Conservation (phyloP, 306 rosid genomes). For the Castanospermum australe region DNA sequence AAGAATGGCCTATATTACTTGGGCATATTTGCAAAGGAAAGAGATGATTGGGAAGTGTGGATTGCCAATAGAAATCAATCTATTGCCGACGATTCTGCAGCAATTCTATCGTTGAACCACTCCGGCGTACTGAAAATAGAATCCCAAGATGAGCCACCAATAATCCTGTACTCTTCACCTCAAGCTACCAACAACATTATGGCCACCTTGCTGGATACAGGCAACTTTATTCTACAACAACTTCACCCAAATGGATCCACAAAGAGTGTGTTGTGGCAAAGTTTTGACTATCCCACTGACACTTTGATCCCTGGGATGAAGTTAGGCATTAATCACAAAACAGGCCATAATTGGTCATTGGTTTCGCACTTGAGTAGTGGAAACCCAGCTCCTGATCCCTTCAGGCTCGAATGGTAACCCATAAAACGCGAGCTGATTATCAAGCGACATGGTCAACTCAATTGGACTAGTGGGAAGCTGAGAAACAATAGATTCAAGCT, state of each 20-base stretch:
- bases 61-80: background rate
- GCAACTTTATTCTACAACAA: background rate
- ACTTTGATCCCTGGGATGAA: background rate
- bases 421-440: background rate
- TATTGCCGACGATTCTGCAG: background rate
- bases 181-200: background rate
- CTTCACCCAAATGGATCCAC: background rate
- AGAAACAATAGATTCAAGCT: background rate
- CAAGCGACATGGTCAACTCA: background rate
- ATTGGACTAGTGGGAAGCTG: conserved; percentile 15
- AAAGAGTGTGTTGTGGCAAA: background rate
- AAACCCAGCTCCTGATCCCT: background rate
- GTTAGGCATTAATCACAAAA: background rate
- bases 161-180: background rate
- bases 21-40: fast-evolving
- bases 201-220: background rate
- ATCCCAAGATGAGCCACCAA: background rate
- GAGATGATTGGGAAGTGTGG: background rate
- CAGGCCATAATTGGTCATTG: background rate
- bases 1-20: background rate
- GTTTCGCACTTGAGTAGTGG: background rate
- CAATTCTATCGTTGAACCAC: background rate
- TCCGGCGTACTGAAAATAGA: background rate
- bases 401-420: background rate
- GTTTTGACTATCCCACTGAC: background rate